phyloP scores from a whole-genome alignment of 2,329 filamentous ascomycete species.

The Aspergillus calidoustus region DNA sequence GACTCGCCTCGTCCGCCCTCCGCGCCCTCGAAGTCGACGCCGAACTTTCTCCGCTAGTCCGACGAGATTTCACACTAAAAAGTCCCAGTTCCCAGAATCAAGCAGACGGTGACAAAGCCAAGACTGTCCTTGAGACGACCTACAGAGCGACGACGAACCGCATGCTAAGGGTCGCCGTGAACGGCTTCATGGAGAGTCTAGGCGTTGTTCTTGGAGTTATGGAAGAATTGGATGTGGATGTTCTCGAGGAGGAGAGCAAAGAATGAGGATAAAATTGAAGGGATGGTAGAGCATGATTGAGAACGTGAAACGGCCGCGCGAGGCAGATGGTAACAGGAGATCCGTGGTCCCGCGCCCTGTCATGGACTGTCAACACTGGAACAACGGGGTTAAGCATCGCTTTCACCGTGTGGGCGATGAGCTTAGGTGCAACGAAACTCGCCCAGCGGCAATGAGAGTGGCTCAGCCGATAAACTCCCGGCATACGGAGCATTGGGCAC shows the following conservation, averaged over 20 bases:
- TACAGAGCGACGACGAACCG: conserved; percentile 92
- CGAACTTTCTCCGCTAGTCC: conserved; percentile 85
- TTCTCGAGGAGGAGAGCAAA: conserved; percentile 57
- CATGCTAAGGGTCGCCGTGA: conserved; percentile 94
- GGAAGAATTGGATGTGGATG: conserved; percentile 86
- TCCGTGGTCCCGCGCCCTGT: not conserved
- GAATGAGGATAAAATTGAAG: conserved; percentile 23
- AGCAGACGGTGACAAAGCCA: conserved; percentile 33
- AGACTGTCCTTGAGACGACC: conserved; percentile 68
- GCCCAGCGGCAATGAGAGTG: not conserved
- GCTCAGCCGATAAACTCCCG: not conserved
- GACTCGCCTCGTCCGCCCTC: conserved; percentile 76
- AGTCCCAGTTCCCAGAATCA: conserved; percentile 29
- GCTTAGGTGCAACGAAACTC: not conserved
- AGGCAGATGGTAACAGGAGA: not conserved
- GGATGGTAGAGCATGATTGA: not conserved
- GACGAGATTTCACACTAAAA: conserved; percentile 69
- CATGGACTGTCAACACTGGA: not conserved
- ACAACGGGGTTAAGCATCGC: not conserved
- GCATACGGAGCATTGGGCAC: not conserved
- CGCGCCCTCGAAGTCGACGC: conserved; percentile 80
- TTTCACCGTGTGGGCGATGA: not conserved
- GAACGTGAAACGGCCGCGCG: not conserved
- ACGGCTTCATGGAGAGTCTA: conserved; percentile 92
- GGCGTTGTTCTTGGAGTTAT: conserved; percentile 85